These are phyloP conservation scores for Arthrobotrys pseudoclavata DNA, from an alignment of 2,329 filamentous ascomycete species.

Conservation along the genomic window DNA sequence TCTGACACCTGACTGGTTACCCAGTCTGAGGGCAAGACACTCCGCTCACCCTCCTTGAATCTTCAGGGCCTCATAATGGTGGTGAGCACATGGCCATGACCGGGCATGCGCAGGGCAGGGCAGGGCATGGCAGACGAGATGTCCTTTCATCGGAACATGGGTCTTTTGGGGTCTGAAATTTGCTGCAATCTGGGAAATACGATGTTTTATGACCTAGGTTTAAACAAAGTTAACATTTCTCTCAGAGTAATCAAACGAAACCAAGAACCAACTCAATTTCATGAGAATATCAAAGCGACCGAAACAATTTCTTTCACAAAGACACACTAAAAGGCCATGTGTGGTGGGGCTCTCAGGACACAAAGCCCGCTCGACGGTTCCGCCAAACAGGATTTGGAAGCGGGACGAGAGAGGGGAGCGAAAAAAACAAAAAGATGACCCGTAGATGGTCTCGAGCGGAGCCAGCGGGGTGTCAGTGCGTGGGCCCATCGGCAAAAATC, in stretches of 20 bases:
- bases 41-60: conserved; percentile 57
- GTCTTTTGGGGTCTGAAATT: conserved; percentile 29
- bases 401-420: conserved; percentile 54
- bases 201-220: conserved; percentile 22
- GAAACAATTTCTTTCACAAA: too few relatives aligned
- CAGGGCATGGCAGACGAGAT: background rate
- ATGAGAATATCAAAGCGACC: conserved; percentile 9
- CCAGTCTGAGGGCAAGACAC: conserved; percentile 60
- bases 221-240: conserved; percentile 7
- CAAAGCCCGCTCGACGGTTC: conserved; percentile 50
- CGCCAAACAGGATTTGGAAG: conserved; percentile 61
- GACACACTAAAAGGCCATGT: conserved; percentile 12
- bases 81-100: conserved; percentile 4
- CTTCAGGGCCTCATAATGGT: background rate
- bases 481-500: conserved; percentile 42
- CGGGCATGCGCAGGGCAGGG: background rate
- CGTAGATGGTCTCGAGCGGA: conserved; percentile 47
- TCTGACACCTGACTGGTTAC: conserved; percentile 61
- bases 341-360: conserved; percentile 30
- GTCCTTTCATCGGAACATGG: conserved; percentile 15
- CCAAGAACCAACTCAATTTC: conserved; percentile 12
- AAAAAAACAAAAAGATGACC: conserved; percentile 27
- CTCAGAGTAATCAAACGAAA: conserved; percentile 2
- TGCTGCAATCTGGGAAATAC: conserved; percentile 41
- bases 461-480: conserved; percentile 49